Percentiles rank a stretch among this genome's conserved stretches.
These are phyloP conservation scores for Fusarium drepaniforme DNA, from an alignment of 2,329 filamentous ascomycete genomes.

Conservation along the genomic window DNA sequence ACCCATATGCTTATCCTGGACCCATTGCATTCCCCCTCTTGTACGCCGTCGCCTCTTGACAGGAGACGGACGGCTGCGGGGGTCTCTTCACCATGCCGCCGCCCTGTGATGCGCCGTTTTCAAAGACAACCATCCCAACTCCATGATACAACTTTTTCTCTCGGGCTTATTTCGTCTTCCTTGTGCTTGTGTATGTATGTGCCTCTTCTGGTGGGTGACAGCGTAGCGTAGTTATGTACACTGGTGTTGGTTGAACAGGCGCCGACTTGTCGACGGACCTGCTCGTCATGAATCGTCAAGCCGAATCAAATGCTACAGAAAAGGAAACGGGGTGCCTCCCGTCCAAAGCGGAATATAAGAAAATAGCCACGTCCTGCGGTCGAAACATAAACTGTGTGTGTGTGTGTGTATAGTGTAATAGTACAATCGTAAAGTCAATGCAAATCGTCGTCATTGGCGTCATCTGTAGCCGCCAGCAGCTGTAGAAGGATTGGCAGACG, in stretches of 20 bases:
- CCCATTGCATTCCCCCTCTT: slow-evolving; percentile 18
- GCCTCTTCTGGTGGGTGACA: slow-evolving; percentile 18
- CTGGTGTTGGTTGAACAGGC: slow-evolving; percentile 17
- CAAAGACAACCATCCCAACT: slow-evolving; percentile 32
- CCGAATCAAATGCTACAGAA: slow-evolving; percentile 29
- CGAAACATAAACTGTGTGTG: slow-evolving; percentile 34
- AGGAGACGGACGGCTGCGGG: slow-evolving; percentile 17
- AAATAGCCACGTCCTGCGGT: slow-evolving; percentile 49
- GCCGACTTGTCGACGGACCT: slow-evolving; percentile 20
- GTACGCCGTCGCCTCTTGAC: slow-evolving; percentile 1
- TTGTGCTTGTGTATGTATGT: slow-evolving; percentile 9
- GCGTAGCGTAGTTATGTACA: slow-evolving; percentile 30
- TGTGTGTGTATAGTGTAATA: slow-evolving; percentile 36
- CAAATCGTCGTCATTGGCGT: slow-evolving; percentile 47
- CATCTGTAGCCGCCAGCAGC: slow-evolving; percentile 60
- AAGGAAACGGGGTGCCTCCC: slow-evolving; percentile 27
- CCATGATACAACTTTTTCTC: slow-evolving; percentile 20
- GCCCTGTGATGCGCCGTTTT: slow-evolving; percentile 24
- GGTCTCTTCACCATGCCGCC: slow-evolving; percentile 10
- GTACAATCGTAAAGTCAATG: slow-evolving; percentile 45
- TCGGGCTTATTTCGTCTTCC: slow-evolving; percentile 18
- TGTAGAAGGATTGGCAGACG: slow-evolving; percentile 52
- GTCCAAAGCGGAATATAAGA: slow-evolving; percentile 42
- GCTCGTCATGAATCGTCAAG: slow-evolving; percentile 42
- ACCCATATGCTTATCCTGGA: slow-evolving; percentile 38